Evolutionary conservation across 805 yeast genomes (phyloP).

Genomic region (Lachancea kluyveri): DNA sequence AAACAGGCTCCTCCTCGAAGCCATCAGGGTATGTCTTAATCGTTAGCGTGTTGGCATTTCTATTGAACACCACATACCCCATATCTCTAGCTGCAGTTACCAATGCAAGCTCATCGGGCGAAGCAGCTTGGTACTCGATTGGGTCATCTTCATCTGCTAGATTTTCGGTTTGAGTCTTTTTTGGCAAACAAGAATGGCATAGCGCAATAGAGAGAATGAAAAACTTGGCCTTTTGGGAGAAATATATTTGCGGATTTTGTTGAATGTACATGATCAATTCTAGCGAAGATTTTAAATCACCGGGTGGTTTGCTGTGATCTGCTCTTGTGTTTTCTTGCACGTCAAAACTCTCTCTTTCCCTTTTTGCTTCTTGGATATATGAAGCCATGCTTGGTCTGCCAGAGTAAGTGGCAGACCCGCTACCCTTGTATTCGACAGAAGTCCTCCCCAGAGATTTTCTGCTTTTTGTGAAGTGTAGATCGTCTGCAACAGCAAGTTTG

Average conservation of each 20-base stretch:
- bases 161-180: slow-evolving; percentile 32
- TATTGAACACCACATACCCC: slow-evolving; percentile 79
- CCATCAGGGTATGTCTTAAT: slow-evolving; percentile 83
- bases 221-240: slow-evolving; percentile 67
- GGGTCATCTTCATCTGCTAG: slow-evolving; percentile 36
- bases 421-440: slow-evolving; percentile 38
- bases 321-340: slow-evolving; percentile 6
- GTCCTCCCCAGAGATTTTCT: slow-evolving; percentile 17
- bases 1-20: slow-evolving; percentile 53
- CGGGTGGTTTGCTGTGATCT: slow-evolving; percentile 1
- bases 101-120: slow-evolving; percentile 94
- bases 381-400: slow-evolving; percentile 59
- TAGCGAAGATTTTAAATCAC: slow-evolving; percentile 47
- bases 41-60: slow-evolving; percentile 51
- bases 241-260: slow-evolving; percentile 59
- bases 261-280: slow-evolving; percentile 68
- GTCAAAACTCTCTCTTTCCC: slow-evolving; percentile 6
- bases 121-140: slow-evolving; percentile 83
- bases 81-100: slow-evolving; percentile 93
- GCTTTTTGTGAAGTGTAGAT: slow-evolving; percentile 1
- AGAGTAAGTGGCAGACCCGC: slow-evolving; percentile 34
- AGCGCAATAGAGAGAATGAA: slow-evolving; percentile 77
- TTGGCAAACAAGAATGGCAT: slow-evolving; percentile 88
- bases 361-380: slow-evolving; percentile 16
- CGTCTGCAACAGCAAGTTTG: slow-evolving; percentile 7